phyloP scores from a whole-genome alignment of 768 basidiomycete genomes.

The Podaxis mareebaensis region DNA sequence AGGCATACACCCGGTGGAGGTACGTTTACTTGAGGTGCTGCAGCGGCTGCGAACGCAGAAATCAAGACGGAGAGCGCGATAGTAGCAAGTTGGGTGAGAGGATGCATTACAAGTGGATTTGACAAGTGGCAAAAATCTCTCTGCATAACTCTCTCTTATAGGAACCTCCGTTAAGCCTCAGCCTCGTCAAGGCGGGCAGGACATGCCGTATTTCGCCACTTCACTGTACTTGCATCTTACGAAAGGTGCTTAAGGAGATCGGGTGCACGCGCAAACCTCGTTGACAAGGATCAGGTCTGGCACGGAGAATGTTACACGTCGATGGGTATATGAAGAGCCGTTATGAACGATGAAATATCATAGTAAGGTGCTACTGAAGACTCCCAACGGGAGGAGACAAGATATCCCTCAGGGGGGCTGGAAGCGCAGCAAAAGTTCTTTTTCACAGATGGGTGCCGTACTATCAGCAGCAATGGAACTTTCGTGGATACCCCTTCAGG shows the following conservation, averaged over 20 bases:
- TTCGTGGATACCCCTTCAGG: no score
- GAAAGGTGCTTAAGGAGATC: no score
- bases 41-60: neutral
- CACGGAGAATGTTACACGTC: no score
- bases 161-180: neutral
- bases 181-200: conserved; percentile 1
- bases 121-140: neutral
- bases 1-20: conserved; percentile 9
- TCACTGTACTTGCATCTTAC: neutral
- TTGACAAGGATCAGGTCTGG: neutral
- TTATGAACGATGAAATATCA: no score
- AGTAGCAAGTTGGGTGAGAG: neutral
- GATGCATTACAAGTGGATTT: neutral
- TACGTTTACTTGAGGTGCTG: conserved; percentile 2
- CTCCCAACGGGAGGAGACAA: no score
- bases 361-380: no score
- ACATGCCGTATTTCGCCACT: neutral
- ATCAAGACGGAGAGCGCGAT: neutral
- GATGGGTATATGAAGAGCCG: no score
- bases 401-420: no score
- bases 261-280: no score
- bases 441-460: no score
- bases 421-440: no score
- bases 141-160: neutral
- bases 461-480: no score